Conservation (phyloP, 345 rosid genomes). For the Cochlearia excelsa region DNA sequence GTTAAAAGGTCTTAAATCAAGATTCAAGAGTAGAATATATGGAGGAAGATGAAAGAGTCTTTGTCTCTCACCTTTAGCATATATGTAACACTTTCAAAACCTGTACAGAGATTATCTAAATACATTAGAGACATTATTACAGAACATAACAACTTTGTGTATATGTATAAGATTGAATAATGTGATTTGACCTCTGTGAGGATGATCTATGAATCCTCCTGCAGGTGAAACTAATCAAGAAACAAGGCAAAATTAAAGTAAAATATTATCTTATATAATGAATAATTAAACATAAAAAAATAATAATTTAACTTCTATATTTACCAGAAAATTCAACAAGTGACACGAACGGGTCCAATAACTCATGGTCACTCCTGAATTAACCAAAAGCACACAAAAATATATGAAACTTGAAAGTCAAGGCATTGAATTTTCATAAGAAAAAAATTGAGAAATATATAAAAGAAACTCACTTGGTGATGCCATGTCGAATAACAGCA, state of each 20-base stretch:
- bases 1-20: neutral
- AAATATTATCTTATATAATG: too few relatives aligned
- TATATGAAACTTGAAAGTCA: conserved; percentile 16
- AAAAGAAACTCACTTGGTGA: conserved; percentile 51
- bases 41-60: too few relatives aligned
- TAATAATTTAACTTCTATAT: too few relatives aligned
- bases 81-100: conserved; percentile 93
- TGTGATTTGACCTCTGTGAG: conserved; percentile 65
- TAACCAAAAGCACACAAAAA: neutral
- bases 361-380: conserved; percentile 60
- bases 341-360: conserved; percentile 81
- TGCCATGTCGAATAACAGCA: conserved; percentile 71
- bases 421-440: neutral
- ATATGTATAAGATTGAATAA: neutral
- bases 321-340: conserved; percentile 77
- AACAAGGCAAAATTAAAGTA: conserved; percentile 2
- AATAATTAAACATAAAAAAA: too few relatives aligned
- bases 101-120: conserved; percentile 37
- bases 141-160: neutral
- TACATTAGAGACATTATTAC: conserved; percentile 1
- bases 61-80: conserved; percentile 60
- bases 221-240: conserved; percentile 66
- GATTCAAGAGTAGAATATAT: too few relatives aligned
- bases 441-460: neutral
- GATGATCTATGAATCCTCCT: conserved; percentile 93